A percentile compares a stretch with the other conserved stretches of the same genome.
phyloP scores from a whole-genome alignment of 108 stramenopile species.

The Craspedostauros australis region DNA sequence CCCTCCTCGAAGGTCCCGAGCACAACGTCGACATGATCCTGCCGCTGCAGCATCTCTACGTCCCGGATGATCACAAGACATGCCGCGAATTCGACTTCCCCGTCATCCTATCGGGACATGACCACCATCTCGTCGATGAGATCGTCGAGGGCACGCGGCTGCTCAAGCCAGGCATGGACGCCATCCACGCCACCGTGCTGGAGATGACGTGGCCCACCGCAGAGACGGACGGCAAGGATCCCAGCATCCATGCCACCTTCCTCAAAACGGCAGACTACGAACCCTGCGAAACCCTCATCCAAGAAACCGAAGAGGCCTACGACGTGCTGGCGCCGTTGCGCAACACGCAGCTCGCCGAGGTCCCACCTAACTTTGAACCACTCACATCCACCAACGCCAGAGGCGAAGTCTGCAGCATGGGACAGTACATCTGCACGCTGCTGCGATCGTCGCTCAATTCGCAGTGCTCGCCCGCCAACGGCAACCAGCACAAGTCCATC shows the following conservation, averaged over 20 bases:
- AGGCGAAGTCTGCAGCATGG: conserved; percentile 38
- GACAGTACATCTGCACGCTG: conserved; percentile 30
- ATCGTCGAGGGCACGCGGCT: conserved; percentile 39
- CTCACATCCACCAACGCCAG: conserved; percentile 22
- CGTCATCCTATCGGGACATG: conserved; percentile 40
- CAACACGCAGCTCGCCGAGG: conserved; percentile 36
- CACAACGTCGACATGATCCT: conserved; percentile 32
- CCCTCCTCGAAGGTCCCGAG: conserved; percentile 19
- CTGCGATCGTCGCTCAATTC: conserved; percentile 28
- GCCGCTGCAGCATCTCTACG: conserved; percentile 43
- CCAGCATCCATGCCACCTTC: conserved; percentile 21
- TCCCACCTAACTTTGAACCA: conserved; percentile 31
- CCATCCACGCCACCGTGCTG: conserved; percentile 31
- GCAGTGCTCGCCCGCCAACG: conserved; percentile 2
- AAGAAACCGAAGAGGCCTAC: conserved; percentile 33
- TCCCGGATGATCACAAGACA: conserved; percentile 40
- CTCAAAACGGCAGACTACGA: conserved; percentile 25
- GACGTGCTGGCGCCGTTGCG: conserved; percentile 29
- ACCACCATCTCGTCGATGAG: conserved; percentile 48
- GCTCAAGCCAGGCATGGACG: conserved; percentile 42
- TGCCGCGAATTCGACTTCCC: conserved; percentile 45
- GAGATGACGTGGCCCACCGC: conserved; percentile 30
- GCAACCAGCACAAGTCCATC: conserved; percentile 4
- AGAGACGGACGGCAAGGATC: conserved; percentile 5
- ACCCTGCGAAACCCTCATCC: conserved; percentile 19